Conservation (phyloP, 495 filamentous ascomycete species). For the Lophium mytilinum region DNA sequence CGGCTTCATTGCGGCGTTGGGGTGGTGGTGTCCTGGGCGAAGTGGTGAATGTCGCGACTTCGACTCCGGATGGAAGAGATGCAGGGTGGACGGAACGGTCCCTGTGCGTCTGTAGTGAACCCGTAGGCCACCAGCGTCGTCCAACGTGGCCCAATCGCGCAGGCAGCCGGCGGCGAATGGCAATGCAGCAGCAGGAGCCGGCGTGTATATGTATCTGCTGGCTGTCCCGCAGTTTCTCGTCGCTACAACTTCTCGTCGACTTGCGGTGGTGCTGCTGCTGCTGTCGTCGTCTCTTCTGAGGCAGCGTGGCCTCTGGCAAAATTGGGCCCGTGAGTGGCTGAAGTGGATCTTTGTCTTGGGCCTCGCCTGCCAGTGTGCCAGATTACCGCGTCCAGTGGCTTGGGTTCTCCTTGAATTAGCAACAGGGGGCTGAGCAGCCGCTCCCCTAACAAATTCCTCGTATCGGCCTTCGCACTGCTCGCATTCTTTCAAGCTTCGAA, state of each 20-base stretch:
- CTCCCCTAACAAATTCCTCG: not conserved
- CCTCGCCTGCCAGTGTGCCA: not conserved
- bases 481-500: not conserved
- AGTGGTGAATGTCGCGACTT: not conserved
- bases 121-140: not conserved
- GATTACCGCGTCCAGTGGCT: not conserved
- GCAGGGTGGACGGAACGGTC: not conserved
- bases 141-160: conserved; percentile 25
- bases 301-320: not conserved
- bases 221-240: no score
- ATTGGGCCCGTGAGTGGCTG: no score
- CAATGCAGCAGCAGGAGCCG: not conserved
- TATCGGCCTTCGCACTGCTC: conserved; percentile 1
- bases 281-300: not conserved
- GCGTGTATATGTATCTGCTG: not conserved
- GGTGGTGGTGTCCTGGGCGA: not conserved
- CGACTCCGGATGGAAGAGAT: not conserved
- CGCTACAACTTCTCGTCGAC: not conserved
- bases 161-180: conserved; percentile 1
- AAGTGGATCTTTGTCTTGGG: not conserved
- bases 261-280: not conserved
- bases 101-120: conserved; percentile 14
- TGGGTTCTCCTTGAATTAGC: not conserved
- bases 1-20: conserved; percentile 13
- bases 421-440: not conserved